These are phyloP conservation scores for Mycena citricolor DNA, from an alignment of 1,284 basidiomycete species.

Conservation along the genomic window DNA sequence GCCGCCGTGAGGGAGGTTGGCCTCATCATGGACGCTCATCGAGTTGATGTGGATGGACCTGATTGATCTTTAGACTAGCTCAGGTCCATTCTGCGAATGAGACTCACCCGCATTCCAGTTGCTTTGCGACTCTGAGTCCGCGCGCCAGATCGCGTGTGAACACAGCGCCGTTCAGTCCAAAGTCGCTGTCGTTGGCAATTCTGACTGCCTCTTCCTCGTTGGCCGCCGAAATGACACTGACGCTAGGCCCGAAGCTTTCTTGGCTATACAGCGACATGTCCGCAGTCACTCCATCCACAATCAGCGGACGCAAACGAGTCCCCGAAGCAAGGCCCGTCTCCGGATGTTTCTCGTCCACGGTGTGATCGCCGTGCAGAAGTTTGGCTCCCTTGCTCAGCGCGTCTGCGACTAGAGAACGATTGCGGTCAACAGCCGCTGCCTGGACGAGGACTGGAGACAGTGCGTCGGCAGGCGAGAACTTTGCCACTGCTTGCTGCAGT, in stretches of 20 bases:
- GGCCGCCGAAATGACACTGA: constrained; percentile 37
- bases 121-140: constrained; percentile 17
- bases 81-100: constrained; percentile 31
- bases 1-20: constrained; percentile 21
- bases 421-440: constrained; percentile 37
- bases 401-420: constrained; percentile 41
- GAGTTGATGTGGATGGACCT: constrained; percentile 19
- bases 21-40: constrained; percentile 21
- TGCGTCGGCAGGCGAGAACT: constrained; percentile 28
- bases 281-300: constrained; percentile 18
- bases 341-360: constrained; percentile 24
- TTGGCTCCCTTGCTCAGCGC: constrained; percentile 44
- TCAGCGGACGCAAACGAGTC: constrained; percentile 16
- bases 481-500: constrained; percentile 26
- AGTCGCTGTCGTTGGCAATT: constrained; percentile 42
- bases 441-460: constrained; percentile 35
- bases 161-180: constrained; percentile 42
- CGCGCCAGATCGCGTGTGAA: constrained; percentile 40
- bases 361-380: constrained; percentile 38
- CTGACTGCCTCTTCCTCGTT: constrained; percentile 39
- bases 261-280: constrained; percentile 16
- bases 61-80: no score
- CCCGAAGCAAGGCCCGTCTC: constrained; percentile 13
- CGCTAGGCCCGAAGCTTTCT: constrained; percentile 32
- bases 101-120: constrained; percentile 18